Percentiles rank a stretch among this genome's conserved stretches.
Evolutionary conservation across 495 filamentous ascomycete species (phyloP).

Genomic region (Tuber aestivum): DNA sequence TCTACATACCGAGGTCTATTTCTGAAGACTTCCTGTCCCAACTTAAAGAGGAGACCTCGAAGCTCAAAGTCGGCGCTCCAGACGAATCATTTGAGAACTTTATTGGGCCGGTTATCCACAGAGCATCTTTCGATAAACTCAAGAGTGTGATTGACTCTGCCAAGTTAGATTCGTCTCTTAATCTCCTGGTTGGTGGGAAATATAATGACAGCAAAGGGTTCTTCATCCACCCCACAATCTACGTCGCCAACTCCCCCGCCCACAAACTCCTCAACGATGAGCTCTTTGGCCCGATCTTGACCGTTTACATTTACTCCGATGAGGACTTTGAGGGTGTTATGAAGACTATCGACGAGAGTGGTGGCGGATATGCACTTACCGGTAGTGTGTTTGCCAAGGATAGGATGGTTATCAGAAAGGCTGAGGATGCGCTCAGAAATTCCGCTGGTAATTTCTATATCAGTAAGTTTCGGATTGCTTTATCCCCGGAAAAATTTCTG

Average conservation of each 20-base stretch:
- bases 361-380: conserved; percentile 69
- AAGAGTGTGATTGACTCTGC: conserved; percentile 59
- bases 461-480: conserved; percentile 46
- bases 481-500: neutral
- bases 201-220: conserved; percentile 64
- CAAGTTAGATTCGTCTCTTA: conserved; percentile 59
- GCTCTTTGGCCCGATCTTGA: conserved; percentile 71
- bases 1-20: conserved; percentile 66
- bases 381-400: conserved; percentile 73
- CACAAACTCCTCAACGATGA: conserved; percentile 65
- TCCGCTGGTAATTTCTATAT: conserved; percentile 85
- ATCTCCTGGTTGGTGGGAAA: conserved; percentile 61
- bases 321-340: conserved; percentile 56
- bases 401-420: conserved; percentile 58
- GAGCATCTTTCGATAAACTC: conserved; percentile 64
- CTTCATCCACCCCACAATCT: conserved; percentile 69
- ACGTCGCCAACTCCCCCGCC: conserved; percentile 54
- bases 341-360: conserved; percentile 56
- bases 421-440: conserved; percentile 68
- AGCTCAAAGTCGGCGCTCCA: conserved; percentile 63
- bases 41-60: conserved; percentile 59
- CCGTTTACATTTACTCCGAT: conserved; percentile 68
- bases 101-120: conserved; percentile 74
- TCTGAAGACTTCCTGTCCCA: conserved; percentile 60
- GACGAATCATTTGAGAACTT: conserved; percentile 60